A percentile compares a stretch with the other conserved stretches of the same genome.
phyloP scores from a whole-genome alignment of 805 yeast genomes.

The Saccharomyces jurei region DNA sequence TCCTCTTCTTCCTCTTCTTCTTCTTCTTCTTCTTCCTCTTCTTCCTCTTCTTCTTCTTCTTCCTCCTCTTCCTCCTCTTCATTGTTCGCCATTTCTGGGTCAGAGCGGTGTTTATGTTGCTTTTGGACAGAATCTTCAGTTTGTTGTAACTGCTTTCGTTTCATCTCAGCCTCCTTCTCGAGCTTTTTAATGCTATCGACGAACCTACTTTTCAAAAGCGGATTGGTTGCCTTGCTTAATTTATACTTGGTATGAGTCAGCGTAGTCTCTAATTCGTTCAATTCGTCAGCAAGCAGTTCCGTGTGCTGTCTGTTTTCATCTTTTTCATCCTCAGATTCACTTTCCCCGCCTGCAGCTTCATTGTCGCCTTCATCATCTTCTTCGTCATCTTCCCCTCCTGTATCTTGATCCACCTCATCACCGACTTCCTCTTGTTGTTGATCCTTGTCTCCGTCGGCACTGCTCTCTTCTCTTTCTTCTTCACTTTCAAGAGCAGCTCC shows the following conservation, averaged over 20 bases:
- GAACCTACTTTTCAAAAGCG: constrained; percentile 80
- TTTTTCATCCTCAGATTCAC: constrained; percentile 42
- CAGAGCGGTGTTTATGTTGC: constrained; percentile 9
- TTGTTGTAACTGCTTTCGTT: constrained; percentile 51
- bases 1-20: constrained; percentile 28
- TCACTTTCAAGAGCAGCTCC: constrained; percentile 45
- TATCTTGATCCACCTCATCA: constrained; percentile 29
- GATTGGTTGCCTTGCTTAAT: constrained; percentile 65
- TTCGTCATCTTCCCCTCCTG: constrained; percentile 32
- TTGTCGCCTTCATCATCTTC: constrained; percentile 40
- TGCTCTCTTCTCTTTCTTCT: constrained; percentile 27
- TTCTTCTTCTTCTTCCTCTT: constrained; percentile 31
- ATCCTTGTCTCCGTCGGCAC: constrained; percentile 29
- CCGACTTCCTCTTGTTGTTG: constrained; percentile 29
- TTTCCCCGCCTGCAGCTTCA: constrained; percentile 44
- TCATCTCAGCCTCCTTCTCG: constrained; percentile 73
- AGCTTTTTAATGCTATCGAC: constrained; percentile 71
- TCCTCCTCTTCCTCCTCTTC: constrained; percentile 30
- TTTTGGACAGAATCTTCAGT: constrained; percentile 19
- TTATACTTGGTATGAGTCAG: constrained; percentile 68
- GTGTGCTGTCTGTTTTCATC: constrained; percentile 56
- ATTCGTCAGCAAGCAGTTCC: constrained; percentile 76
- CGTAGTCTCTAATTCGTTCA: constrained; percentile 69
- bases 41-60: constrained; percentile 28
- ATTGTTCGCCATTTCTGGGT: constrained; percentile 17